Evolutionary conservation across 106 monocot species (phyloP).

Genomic region (Acorus calamus): DNA sequence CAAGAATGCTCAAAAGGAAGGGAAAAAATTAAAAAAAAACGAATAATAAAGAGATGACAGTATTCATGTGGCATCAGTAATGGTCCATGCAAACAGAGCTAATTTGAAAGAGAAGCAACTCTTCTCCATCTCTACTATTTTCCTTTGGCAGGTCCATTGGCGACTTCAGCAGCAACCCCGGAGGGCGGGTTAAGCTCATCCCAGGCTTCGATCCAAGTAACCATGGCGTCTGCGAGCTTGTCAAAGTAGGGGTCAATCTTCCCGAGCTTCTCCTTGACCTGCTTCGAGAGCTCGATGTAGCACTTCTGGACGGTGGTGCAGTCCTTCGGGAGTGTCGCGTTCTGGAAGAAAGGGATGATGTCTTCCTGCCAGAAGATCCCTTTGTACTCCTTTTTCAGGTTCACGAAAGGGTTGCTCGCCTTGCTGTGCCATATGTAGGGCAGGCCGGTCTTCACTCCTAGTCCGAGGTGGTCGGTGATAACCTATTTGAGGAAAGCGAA

Average conservation of each 20-base stretch:
- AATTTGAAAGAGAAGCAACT: too few relatives aligned
- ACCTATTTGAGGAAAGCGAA: slow-evolving; percentile 9
- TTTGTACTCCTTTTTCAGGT: slow-evolving; percentile 36
- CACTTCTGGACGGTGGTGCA: slow-evolving; percentile 35
- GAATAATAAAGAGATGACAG: too few relatives aligned
- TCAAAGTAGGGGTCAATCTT: slow-evolving; percentile 31
- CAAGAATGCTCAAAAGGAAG: too few relatives aligned
- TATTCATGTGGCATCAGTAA: too few relatives aligned
- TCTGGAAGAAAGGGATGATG: slow-evolving; percentile 44
- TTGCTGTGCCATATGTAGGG: slow-evolving; percentile 53
- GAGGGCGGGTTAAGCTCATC: too few relatives aligned
- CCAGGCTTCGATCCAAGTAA: slow-evolving; percentile 31
- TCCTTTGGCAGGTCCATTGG: too few relatives aligned
- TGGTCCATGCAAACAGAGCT: too few relatives aligned
- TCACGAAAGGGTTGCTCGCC: slow-evolving; percentile 40
- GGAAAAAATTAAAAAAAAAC: too few relatives aligned
- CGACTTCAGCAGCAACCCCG: too few relatives aligned
- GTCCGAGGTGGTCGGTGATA: slow-evolving; percentile 34
- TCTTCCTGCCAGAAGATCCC: slow-evolving; percentile 8
- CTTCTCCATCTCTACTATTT: too few relatives aligned
- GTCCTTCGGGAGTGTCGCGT: slow-evolving; percentile 19
- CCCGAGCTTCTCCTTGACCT: slow-evolving; percentile 29
- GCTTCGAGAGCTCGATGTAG: slow-evolving; percentile 29
- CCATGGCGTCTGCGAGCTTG: slow-evolving; percentile 42
- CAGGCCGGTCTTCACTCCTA: slow-evolving; percentile 38